These are phyloP conservation scores for Coprinopsis strossmayeri DNA, from an alignment of 768 basidiomycete species.

Conservation along the genomic window DNA sequence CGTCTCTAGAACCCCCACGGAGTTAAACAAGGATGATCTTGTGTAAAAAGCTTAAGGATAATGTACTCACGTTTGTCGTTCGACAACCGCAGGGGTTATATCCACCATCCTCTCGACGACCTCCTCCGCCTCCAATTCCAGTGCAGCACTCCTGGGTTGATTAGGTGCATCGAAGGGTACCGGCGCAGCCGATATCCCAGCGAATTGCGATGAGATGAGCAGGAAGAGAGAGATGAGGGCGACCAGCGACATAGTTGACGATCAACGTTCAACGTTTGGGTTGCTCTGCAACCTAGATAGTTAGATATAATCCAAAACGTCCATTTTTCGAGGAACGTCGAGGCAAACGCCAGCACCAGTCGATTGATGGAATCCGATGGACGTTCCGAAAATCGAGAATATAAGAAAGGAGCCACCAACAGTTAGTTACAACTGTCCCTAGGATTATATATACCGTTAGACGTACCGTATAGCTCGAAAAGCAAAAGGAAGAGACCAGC, in stretches of 20 bases:
- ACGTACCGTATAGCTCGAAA: no score
- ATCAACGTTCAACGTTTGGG: not conserved
- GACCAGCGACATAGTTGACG: slow-evolving; percentile 4
- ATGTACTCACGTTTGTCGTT: not conserved
- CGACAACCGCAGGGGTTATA: not conserved
- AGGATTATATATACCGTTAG: no score
- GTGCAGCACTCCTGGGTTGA: not conserved
- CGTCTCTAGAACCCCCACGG: not conserved
- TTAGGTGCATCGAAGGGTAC: not conserved
- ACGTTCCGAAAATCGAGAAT: no score
- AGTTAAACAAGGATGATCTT: no score
- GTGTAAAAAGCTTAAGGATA: not conserved
- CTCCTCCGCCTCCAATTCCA: not conserved
- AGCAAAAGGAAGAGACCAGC: no score
- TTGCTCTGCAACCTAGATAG: slow-evolving; percentile 5
- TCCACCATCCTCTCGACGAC: not conserved
- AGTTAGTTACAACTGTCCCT: no score
- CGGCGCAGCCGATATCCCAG: slow-evolving; percentile 6
- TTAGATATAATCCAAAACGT: no score
- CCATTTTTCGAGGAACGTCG: no score
- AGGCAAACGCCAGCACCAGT: no score
- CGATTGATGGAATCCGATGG: no score
- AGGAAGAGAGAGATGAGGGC: not conserved
- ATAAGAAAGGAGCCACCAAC: no score
- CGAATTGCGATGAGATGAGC: not conserved